These are phyloP conservation scores for Aeminium ludgeri DNA, from an alignment of 495 filamentous ascomycete species.

Conservation along the genomic window DNA sequence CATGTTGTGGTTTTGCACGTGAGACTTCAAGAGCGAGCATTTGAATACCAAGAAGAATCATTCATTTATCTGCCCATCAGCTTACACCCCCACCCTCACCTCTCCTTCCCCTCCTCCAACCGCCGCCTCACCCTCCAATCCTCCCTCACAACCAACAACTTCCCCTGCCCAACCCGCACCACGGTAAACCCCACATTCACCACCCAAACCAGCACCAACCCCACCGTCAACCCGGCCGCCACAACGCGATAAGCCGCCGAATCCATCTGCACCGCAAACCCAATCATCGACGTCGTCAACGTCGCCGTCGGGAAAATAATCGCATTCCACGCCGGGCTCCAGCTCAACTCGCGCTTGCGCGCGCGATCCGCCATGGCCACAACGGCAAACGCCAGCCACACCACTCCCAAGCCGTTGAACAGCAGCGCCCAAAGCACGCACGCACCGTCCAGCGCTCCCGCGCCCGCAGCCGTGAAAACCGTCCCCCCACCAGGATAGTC, in stretches of 20 bases:
- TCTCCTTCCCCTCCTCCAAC: conserved; percentile 2
- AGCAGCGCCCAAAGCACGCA: conserved; percentile 2
- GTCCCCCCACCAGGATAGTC: conserved; percentile 6
- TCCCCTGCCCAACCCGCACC: background rate
- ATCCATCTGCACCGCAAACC: conserved; percentile 4
- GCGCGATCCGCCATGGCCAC: conserved; percentile 1
- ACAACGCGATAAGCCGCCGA: conserved; percentile 3
- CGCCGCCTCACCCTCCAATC: conserved; percentile 1
- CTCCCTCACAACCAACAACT: conserved; percentile 3
- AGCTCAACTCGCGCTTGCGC: background rate
- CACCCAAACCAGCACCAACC: conserved; percentile 2
- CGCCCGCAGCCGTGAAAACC: conserved; percentile 1
- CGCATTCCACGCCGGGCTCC: conserved; percentile 3
- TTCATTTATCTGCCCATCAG: no score
- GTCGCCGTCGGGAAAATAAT: conserved; percentile 7
- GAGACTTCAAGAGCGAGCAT: no score
- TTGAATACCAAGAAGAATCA: no score
- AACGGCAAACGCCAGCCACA: conserved; percentile 1
- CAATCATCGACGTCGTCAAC: conserved; percentile 1
- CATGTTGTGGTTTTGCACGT: no score
- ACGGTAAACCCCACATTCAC: conserved; percentile 4
- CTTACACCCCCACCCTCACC: no score
- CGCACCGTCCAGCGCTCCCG: background rate
- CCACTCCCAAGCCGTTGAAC: conserved; percentile 3
- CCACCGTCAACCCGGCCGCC: background rate